Evolutionary conservation across 2,329 filamentous ascomycete genomes (phyloP).

Genomic region (Alternaria brassicicola): DNA sequence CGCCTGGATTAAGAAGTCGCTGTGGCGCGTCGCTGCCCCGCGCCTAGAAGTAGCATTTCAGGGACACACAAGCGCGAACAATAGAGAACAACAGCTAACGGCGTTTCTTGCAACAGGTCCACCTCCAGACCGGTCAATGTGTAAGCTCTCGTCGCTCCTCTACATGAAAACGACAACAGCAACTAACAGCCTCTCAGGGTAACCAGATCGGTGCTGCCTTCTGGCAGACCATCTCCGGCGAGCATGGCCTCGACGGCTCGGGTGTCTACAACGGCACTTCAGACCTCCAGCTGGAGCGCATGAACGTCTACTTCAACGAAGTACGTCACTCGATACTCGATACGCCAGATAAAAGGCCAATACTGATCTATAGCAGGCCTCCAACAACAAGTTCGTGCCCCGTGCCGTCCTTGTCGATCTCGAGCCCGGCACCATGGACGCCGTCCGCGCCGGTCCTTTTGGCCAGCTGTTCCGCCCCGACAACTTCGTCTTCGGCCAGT

Average conservation of each 20-base stretch:
- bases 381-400: slow-evolving; percentile 98
- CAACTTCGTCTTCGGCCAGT: slow-evolving; percentile 99
- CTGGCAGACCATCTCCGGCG: slow-evolving; percentile 72
- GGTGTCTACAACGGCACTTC: slow-evolving; percentile 98
- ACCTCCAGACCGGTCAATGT: slow-evolving; percentile 99
- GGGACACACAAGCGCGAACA: slow-evolving; percentile 43
- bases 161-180: slow-evolving; percentile 18
- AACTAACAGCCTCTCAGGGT: slow-evolving; percentile 67
- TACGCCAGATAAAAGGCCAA: slow-evolving; percentile 11
- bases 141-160: slow-evolving; percentile 62
- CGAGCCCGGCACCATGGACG: slow-evolving; percentile 99
- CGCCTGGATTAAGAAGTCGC: slow-evolving; percentile 44
- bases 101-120: slow-evolving; percentile 72
- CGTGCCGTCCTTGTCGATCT: slow-evolving; percentile 99
- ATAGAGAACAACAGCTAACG: slow-evolving; percentile 62
- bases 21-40: slow-evolving; percentile 52
- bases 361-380: slow-evolving; percentile 66
- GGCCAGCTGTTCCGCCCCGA: slow-evolving; percentile 99
- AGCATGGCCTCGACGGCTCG: slow-evolving; percentile 95
- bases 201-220: slow-evolving; percentile 99
- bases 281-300: slow-evolving; percentile 98
- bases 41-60: slow-evolving; percentile 41
- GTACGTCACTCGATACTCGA: slow-evolving; percentile 53
- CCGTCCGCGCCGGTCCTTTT: slow-evolving; percentile 96
- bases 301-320: slow-evolving; percentile 99